Conservation (phyloP, 306 rosid species). For the Cicer bijugum region DNA sequence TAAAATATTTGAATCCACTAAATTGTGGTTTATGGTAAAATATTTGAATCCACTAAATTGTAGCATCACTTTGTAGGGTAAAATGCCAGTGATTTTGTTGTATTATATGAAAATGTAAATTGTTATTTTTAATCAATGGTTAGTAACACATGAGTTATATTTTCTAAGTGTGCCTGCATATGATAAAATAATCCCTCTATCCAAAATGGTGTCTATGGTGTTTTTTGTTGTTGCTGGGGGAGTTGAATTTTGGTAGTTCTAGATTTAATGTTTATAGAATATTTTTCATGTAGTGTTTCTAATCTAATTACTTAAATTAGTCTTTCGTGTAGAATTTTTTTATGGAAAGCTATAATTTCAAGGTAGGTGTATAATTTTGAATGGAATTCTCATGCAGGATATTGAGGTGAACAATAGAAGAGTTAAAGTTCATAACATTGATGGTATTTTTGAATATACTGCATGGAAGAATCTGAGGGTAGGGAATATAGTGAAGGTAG, state of each 20-base stretch:
- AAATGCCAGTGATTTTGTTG: constrained; percentile 6
- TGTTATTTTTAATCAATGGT: constrained; percentile 28
- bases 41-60: constrained; percentile 30
- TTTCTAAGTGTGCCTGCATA: constrained; percentile 20
- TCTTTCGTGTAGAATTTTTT: too few relatives aligned
- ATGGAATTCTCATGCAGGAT: constrained; percentile 61
- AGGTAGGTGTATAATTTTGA: constrained; percentile 17
- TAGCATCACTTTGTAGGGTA: constrained; percentile 16
- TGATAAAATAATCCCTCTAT: neutral
- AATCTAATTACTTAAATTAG: too few relatives aligned
- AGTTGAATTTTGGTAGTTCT: too few relatives aligned
- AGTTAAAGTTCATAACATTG: constrained; percentile 64
- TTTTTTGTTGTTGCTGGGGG: too few relatives aligned
- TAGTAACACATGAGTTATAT: neutral
- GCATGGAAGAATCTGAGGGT: constrained; percentile 88
- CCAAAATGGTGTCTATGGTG: too few relatives aligned
- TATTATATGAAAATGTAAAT: constrained; percentile 4
- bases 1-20: constrained; percentile 31
- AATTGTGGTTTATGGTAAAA: constrained; percentile 23
- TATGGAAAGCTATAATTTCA: neutral
- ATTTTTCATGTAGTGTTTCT: too few relatives aligned
- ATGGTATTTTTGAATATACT: constrained; percentile 57
- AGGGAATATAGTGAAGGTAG: constrained; percentile 82
- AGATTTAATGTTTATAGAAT: too few relatives aligned
- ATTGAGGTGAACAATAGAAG: constrained; percentile 77